Conservation (phyloP, 148 eudicot species). For the Nepenthes gracilis region DNA sequence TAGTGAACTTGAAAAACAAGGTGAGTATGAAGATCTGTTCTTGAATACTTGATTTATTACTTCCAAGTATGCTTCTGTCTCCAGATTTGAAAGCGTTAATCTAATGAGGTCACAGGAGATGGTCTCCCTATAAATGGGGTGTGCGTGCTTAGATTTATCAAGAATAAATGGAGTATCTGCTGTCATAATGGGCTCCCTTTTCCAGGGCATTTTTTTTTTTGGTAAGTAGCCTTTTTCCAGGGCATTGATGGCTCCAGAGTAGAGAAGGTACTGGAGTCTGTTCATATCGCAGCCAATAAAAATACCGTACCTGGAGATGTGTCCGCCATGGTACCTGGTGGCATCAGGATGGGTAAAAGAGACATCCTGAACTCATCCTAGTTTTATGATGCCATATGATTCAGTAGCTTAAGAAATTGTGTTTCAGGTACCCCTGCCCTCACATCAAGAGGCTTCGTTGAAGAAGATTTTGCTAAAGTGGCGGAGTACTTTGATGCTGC, state of each 20-base stretch:
- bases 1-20: slow-evolving; percentile 88
- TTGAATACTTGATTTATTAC: not conserved
- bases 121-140: too few species aligned
- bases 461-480: slow-evolving; percentile 92
- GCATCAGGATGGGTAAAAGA: slow-evolving; percentile 84
- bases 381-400: too few species aligned
- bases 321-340: slow-evolving; percentile 99
- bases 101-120: too few species aligned
- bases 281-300: slow-evolving; percentile 96
- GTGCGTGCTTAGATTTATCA: too few species aligned
- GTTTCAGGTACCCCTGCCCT: slow-evolving; percentile 89
- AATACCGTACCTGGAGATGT: slow-evolving; percentile 99
- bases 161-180: too few species aligned
- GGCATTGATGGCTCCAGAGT: slow-evolving; percentile 99
- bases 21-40: slow-evolving; percentile 28
- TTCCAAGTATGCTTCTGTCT: too few species aligned
- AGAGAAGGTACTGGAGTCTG: slow-evolving; percentile 92
- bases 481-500: slow-evolving; percentile 87
- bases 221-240: slow-evolving; percentile 21
- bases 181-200: too few species aligned
- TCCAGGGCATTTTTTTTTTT: not conserved
- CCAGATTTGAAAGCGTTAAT: not conserved
- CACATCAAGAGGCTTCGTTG: slow-evolving; percentile 90
- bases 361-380: not conserved
- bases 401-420: slow-evolving; percentile 5